Evolutionary conservation across 768 basidiomycete species (phyloP).

Genomic region (Suillus subluteus): DNA sequence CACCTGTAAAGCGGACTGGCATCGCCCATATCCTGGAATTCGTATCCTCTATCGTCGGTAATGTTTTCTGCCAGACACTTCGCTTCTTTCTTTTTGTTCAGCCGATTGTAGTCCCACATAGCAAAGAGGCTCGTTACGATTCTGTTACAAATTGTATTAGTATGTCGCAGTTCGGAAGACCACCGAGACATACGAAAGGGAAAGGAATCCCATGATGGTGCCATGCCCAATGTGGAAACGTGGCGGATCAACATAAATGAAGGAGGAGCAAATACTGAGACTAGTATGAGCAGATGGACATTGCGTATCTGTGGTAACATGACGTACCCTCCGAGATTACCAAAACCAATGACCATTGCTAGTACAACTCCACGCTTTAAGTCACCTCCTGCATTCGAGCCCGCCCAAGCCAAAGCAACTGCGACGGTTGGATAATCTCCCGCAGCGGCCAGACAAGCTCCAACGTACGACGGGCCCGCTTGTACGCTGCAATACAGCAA

Average conservation of each 20-base stretch:
- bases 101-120: constrained; percentile 52
- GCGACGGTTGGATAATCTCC: constrained; percentile 56
- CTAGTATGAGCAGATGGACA: neutral
- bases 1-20: constrained; percentile 59
- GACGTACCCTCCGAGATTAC: constrained; percentile 55
- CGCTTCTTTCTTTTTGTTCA: constrained; percentile 54
- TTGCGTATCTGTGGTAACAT: constrained; percentile 35
- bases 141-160: constrained; percentile 39
- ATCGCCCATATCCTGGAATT: constrained; percentile 54
- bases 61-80: constrained; percentile 49
- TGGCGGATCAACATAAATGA: constrained; percentile 43
- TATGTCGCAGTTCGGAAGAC: constrained; percentile 10
- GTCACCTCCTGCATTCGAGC: constrained; percentile 59
- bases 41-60: constrained; percentile 38
- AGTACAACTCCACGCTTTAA: constrained; percentile 53
- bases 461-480: constrained; percentile 42
- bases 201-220: constrained; percentile 39
- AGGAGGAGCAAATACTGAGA: constrained; percentile 46
- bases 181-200: constrained; percentile 25
- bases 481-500: constrained; percentile 42
- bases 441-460: constrained; percentile 51
- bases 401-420: constrained; percentile 56
- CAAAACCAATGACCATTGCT: constrained; percentile 56
- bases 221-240: constrained; percentile 42
- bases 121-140: constrained; percentile 44